Evolutionary conservation across 2,329 filamentous ascomycete species (phyloP), one percentile per base, ranked within the genome.

Genomic region (Ophiocordyceps camponoti-leonardi): DNA sequence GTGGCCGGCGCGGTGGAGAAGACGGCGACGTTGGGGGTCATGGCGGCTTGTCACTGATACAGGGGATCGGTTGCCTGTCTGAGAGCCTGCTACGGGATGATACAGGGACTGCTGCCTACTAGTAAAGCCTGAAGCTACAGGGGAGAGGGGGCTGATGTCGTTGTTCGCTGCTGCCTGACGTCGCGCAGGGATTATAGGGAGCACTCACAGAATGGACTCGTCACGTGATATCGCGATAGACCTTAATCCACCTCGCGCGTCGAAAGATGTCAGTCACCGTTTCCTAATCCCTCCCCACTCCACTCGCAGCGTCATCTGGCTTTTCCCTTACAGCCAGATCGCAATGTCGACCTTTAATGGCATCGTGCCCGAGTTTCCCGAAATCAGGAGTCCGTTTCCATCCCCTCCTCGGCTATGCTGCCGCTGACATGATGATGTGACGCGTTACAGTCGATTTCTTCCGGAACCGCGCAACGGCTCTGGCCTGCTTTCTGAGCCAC

Each of bases 401-500:
- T 18, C 18, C 20, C 4, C 16, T 4, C 6, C 6, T 20, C 35
- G 16, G n/a, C 16, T 8, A 41, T 4, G 22, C 20, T 13, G 19
- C 39, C 20, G 6, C 20, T 41, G 20, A 23, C 6, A 4, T 23
- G n/a, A 23, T 23, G 22, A 16, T 35, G 14, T 12, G 39, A 22
- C 12, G 39, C 18, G 13, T 16, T 13, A 14, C 46, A 84, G 81
- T 95, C 51, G 88, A 95, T 62, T 86, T 80, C 65, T 95, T 95
- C 54, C 76, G 84, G 22, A 65, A 63, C 16, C 68, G 70, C 42
- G 63, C 67, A 4, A 66, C 67, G 6, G 62, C 86, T 0, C 63
- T 92, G 46, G 87, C 84, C 16, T 92, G 83, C 59, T 94, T 96
- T 57, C 69, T 96, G 23, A 93, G 84, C 61, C 90, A 96, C 72